Conservation (phyloP, 2,329 filamentous ascomycete species). For the Neonectria neomacrospora region DNA sequence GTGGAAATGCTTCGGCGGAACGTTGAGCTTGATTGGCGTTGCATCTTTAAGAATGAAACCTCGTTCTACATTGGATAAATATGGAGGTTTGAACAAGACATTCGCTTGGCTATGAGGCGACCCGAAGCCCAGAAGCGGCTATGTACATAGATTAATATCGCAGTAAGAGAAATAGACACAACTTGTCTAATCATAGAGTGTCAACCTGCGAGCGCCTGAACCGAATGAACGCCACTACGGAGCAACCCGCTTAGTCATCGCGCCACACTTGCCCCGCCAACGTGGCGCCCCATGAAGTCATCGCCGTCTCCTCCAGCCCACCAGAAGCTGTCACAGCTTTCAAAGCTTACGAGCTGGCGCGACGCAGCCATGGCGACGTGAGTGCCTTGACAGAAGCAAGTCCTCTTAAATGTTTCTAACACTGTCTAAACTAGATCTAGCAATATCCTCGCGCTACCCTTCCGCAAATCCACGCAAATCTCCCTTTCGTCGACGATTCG, state of each 20-base stretch:
- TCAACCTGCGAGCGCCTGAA: not conserved
- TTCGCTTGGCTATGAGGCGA: not conserved
- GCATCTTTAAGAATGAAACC: not conserved
- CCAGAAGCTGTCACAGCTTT: constrained; percentile 11
- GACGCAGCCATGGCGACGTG: constrained; percentile 45
- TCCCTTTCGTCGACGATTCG: constrained; percentile 85
- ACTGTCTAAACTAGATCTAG: constrained; percentile 42
- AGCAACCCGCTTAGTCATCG: constrained; percentile 13
- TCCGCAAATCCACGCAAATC: constrained; percentile 84
- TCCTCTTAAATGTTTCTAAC: constrained; percentile 19
- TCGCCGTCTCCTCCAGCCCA: constrained; percentile 31
- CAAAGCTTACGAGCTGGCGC: constrained; percentile 20
- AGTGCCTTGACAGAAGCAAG: constrained; percentile 18
- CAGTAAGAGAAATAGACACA: not conserved
- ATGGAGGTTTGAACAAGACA: not conserved
- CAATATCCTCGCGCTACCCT: constrained; percentile 83
- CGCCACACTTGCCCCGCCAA: constrained; percentile 41
- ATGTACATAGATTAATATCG: constrained; percentile 1
- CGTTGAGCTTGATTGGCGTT: not conserved
- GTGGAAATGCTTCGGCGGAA: not conserved
- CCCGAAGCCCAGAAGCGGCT: not conserved
- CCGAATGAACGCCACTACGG: not conserved
- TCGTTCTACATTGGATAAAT: not conserved
- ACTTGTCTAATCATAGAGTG: not conserved
- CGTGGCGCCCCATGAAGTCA: constrained; percentile 43